A percentile compares a stretch with the other conserved stretches of the same genome.
These are phyloP conservation scores for Tolypocladium tropicale DNA, from an alignment of 2,329 filamentous ascomycete species.

Conservation along the genomic window DNA sequence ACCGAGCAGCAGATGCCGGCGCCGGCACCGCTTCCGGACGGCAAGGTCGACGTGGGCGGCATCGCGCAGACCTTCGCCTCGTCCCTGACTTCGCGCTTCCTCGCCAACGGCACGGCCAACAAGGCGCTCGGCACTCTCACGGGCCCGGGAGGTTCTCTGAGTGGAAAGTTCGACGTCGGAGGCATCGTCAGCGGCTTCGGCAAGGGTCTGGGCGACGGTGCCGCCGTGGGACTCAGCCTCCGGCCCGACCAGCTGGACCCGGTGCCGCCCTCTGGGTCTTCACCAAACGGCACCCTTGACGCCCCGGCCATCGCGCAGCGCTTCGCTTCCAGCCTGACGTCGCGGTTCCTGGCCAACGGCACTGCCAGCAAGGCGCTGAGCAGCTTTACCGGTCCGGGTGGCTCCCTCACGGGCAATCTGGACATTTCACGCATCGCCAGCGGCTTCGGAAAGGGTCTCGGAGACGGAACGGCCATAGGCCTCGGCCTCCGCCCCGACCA, in stretches of 20 bases:
- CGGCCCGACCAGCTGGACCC: background rate
- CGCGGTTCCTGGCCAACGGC: background rate
- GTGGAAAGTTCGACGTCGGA: background rate
- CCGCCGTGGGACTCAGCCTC: background rate
- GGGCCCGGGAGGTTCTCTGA: background rate
- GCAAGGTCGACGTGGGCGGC: background rate
- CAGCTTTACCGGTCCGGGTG: background rate
- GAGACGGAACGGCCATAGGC: constrained; percentile 5
- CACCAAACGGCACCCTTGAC: background rate
- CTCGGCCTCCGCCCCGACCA: background rate
- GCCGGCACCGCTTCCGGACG: background rate
- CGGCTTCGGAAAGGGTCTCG: background rate
- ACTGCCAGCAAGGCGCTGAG: background rate
- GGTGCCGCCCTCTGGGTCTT: background rate
- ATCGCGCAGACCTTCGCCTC: constrained; percentile 3
- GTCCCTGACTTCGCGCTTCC: background rate
- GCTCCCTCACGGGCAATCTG: background rate
- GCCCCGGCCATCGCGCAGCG: constrained; percentile 3
- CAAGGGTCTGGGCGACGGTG: background rate
- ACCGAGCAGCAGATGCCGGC: background rate
- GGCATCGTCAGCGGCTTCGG: background rate
- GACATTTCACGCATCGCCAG: background rate
- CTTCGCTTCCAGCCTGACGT: background rate
- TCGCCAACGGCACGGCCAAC: background rate
- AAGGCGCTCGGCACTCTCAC: background rate